Conservation (phyloP, 2,329 filamentous ascomycete genomes). For the Ascochyta koolunga region DNA sequence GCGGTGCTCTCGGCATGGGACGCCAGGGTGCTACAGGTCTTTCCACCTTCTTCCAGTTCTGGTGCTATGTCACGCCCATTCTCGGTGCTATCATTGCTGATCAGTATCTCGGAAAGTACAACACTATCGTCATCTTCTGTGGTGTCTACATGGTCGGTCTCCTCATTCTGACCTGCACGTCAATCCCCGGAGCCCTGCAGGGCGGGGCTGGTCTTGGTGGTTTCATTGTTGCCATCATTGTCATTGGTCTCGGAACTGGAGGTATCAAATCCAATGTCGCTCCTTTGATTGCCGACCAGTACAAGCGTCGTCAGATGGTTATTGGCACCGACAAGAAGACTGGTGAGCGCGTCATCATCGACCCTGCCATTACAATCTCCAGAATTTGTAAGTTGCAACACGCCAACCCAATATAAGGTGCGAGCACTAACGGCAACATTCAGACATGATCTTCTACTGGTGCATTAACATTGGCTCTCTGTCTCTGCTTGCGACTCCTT, state of each 20-base stretch:
- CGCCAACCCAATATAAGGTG: too few relatives aligned
- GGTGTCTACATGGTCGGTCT: constrained; percentile 70
- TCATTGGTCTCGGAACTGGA: constrained; percentile 76
- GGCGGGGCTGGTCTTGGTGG: constrained; percentile 66
- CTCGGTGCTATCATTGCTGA: constrained; percentile 65
- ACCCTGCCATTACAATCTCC: constrained; percentile 56
- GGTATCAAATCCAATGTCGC: constrained; percentile 83
- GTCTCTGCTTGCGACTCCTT: constrained; percentile 70
- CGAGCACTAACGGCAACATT: too few relatives aligned
- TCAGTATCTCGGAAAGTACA: constrained; percentile 72
- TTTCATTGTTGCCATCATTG: constrained; percentile 65
- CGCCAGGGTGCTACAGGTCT: constrained; percentile 55
- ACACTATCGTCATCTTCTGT: constrained; percentile 72
- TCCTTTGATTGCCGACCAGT: constrained; percentile 58
- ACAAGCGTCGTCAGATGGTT: constrained; percentile 51
- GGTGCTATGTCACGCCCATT: constrained; percentile 52
- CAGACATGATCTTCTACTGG: constrained; percentile 68
- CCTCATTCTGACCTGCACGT: constrained; percentile 68
- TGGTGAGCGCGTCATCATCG: constrained; percentile 55
- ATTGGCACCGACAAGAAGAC: constrained; percentile 50
- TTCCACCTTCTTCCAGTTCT: constrained; percentile 54
- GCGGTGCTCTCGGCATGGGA: constrained; percentile 52
- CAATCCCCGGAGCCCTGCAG: constrained; percentile 68
- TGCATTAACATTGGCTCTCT: constrained; percentile 76
- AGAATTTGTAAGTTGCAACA: constrained; percentile 43